These are phyloP conservation scores for Plasmodium cynomolgi DNA, from an alignment of 169 alveolate genomes.

Conservation along the genomic window DNA sequence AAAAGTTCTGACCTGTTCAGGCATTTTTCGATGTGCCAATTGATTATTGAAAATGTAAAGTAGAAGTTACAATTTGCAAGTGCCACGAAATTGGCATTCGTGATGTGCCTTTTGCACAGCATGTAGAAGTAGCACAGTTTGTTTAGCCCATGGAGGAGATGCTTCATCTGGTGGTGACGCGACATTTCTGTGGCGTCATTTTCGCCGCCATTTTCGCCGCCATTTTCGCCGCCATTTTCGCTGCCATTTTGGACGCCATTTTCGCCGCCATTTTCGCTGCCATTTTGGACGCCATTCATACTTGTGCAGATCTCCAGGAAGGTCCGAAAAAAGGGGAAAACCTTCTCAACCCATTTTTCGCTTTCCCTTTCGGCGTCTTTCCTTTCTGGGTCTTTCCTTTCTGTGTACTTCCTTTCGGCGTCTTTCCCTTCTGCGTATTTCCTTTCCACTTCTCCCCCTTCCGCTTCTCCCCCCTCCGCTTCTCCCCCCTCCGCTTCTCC, in stretches of 20 bases:
- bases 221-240: background rate
- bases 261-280: no score
- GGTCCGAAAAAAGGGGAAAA: background rate
- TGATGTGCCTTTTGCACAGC: conserved; percentile 39
- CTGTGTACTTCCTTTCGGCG: background rate
- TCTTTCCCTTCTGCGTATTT: no score
- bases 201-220: background rate
- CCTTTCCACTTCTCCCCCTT: no score
- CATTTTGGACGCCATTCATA: background rate
- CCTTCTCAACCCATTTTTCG: background rate
- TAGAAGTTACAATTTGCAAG: conserved; percentile 51
- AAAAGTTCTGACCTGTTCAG: conserved; percentile 9
- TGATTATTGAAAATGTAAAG: conserved; percentile 31
- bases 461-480: no score
- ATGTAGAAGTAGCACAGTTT: conserved; percentile 54
- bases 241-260: no score
- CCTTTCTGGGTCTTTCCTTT: background rate
- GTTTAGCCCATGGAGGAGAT: conserved; percentile 29
- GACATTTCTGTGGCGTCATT: background rate
- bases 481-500: no score
- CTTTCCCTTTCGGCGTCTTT: background rate
- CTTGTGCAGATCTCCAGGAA: background rate
- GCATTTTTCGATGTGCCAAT: conserved; percentile 43
- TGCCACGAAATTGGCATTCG: conserved; percentile 48
- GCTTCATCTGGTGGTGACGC: background rate